Percentiles rank a stretch among this genome's conserved stretches.
Evolutionary conservation across 2,329 filamentous ascomycete species (phyloP).

Genomic region (Fusarium verticillioides): DNA sequence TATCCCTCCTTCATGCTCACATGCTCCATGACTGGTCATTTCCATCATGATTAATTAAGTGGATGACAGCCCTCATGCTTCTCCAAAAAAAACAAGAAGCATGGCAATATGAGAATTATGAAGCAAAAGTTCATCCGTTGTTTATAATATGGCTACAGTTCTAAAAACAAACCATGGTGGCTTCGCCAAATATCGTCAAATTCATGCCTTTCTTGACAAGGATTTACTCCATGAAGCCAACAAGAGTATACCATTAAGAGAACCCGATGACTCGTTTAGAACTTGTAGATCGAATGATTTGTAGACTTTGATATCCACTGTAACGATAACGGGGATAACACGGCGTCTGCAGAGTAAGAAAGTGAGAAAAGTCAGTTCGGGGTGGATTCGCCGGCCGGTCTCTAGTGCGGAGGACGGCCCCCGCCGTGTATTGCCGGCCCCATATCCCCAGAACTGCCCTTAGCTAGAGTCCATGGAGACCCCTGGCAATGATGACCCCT

Average conservation of each 20-base stretch:
- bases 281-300: constrained; percentile 34
- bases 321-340: constrained; percentile 30
- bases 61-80: background rate
- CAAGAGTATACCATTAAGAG: constrained; percentile 6
- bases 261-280: background rate
- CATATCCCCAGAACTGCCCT: constrained; percentile 31
- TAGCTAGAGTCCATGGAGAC: constrained; percentile 33
- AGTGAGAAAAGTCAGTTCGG: constrained; percentile 30
- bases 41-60: background rate
- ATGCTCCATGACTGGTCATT: background rate
- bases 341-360: constrained; percentile 19
- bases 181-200: constrained; percentile 16
- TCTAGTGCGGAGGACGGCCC: constrained; percentile 9
- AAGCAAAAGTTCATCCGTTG: background rate
- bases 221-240: constrained; percentile 19
- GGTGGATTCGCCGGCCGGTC: constrained; percentile 25
- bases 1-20: constrained; percentile 13
- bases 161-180: constrained; percentile 17
- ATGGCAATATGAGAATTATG: background rate
- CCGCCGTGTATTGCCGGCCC: constrained; percentile 23
- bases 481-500: constrained; percentile 37
- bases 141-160: background rate
- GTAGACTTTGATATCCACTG: constrained; percentile 5
- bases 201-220: constrained; percentile 24
- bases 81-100: background rate